Percentiles rank a stretch among this genome's conserved stretches.
phyloP scores from a whole-genome alignment of 345 rosid genomes.

The Citrus sinensis region DVS_A1.0 CM039164.1:1796501-1797000 shows the following conservation, averaged over 20 bases:
- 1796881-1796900: background rate
- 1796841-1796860: background rate
- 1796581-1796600: background rate
- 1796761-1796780: constrained; percentile 95
- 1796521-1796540: background rate
- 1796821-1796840: constrained; percentile 35
- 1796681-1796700: background rate
- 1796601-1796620: background rate
- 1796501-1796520: background rate
- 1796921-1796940: constrained; percentile 93
- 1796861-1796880: background rate
- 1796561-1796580: background rate
- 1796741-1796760: constrained; percentile 51
- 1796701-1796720: background rate
- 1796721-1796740: constrained; percentile 15
- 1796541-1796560: background rate
- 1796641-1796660: background rate
- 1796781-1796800: constrained; percentile 91
- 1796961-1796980: constrained; percentile 83
- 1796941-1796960: constrained; percentile 88
- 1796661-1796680: background rate
- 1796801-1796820: constrained; percentile 80
- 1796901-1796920: constrained; percentile 53
- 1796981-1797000: constrained; percentile 75
- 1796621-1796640: background rate